phyloP scores from a whole-genome alignment of 2,329 filamentous ascomycete genomes.

The Stagonosporopsis tanaceti region DNA sequence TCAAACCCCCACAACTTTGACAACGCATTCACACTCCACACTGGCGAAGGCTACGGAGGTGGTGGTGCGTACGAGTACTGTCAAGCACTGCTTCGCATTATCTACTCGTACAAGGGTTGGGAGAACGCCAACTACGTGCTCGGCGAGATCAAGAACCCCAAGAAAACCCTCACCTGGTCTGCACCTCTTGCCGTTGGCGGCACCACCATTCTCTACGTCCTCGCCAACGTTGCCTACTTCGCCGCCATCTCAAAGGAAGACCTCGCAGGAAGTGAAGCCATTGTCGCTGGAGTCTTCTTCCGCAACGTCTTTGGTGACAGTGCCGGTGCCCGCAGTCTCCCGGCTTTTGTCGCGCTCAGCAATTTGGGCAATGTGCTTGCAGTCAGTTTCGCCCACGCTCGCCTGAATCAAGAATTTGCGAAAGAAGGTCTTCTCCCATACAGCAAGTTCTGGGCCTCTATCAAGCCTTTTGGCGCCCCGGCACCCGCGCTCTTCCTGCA shows the following conservation, averaged over 20 bases:
- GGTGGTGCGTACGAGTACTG: constrained; percentile 56
- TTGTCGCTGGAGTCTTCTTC: constrained; percentile 69
- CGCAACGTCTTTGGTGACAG: constrained; percentile 66
- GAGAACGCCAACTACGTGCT: constrained; percentile 70
- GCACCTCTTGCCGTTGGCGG: constrained; percentile 66
- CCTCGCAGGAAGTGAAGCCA: constrained; percentile 65
- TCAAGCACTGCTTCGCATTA: constrained; percentile 65
- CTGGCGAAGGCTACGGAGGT: constrained; percentile 44
- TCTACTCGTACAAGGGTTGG: constrained; percentile 71
- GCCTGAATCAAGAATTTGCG: constrained; percentile 71
- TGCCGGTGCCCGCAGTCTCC: constrained; percentile 54
- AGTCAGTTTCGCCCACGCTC: constrained; percentile 66
- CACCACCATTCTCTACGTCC: constrained; percentile 67
- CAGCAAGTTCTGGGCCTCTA: constrained; percentile 72
- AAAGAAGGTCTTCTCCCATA: constrained; percentile 74
- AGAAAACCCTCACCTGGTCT: constrained; percentile 63
- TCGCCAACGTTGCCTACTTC: constrained; percentile 72
- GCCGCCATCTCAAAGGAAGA: constrained; percentile 67
- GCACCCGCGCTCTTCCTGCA: constrained; percentile 64
- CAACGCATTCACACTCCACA: constrained; percentile 61
- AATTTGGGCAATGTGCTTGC: constrained; percentile 70
- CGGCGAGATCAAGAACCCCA: constrained; percentile 64
- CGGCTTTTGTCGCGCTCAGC: constrained; percentile 66
- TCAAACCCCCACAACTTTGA: constrained; percentile 65
- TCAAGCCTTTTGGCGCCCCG: constrained; percentile 72